Conservation (phyloP, 805 yeast species). For the Suhomyces pyralidae region DNA sequence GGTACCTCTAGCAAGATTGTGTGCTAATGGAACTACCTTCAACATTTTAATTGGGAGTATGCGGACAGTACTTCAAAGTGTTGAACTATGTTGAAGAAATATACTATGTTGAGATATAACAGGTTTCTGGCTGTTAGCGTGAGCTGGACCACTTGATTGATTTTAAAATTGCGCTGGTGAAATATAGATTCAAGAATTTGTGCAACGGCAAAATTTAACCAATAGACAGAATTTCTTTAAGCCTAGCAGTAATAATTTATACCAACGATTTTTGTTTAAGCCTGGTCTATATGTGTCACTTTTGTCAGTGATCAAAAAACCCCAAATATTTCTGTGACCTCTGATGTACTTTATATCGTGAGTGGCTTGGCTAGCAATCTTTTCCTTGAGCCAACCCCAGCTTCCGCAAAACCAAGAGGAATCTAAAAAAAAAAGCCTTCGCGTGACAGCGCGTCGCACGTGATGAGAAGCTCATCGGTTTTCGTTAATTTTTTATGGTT, state of each 20-base stretch:
- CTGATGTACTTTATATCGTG: too few species aligned
- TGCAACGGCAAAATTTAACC: background rate
- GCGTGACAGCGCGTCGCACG: conserved; percentile 2
- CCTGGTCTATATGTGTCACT: background rate
- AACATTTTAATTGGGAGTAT: background rate
- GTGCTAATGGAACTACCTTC: background rate
- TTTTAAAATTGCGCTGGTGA: background rate
- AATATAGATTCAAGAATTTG: background rate
- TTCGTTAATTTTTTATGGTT: conserved; percentile 1
- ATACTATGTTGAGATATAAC: background rate
- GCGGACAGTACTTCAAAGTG: background rate
- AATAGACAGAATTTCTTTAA: background rate
- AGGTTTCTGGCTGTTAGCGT: background rate
- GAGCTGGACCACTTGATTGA: background rate
- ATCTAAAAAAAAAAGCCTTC: background rate
- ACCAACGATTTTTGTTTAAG: background rate
- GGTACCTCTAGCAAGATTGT: background rate
- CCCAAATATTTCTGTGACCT: too few species aligned
- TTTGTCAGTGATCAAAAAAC: background rate
- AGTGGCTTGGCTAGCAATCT: background rate
- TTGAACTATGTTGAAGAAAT: background rate
- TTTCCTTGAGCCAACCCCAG: background rate
- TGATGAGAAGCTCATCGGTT: conserved; percentile 1
- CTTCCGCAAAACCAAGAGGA: background rate
- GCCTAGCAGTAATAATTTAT: background rate